These are phyloP conservation scores for Aureobasidium sp. DNA, from an alignment of 2,329 filamentous ascomycete species.

Conservation along the genomic window DNA sequence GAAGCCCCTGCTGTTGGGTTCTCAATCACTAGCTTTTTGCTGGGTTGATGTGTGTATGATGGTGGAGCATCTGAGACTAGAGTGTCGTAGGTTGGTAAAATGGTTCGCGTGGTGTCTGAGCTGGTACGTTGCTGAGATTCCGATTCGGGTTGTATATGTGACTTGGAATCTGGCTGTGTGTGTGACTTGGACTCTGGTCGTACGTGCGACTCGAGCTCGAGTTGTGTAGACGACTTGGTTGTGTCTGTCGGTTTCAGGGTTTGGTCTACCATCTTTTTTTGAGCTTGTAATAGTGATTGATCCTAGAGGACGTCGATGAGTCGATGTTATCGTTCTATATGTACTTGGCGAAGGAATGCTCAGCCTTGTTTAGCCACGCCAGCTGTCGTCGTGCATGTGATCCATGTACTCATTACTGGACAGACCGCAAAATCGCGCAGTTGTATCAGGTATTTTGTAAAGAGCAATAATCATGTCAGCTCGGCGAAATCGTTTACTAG, in stretches of 20 bases:
- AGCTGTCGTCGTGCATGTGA: not conserved
- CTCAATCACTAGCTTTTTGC: not conserved
- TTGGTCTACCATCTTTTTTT: not conserved
- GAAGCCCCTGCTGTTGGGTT: slow-evolving; percentile 1
- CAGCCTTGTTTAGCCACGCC: not conserved
- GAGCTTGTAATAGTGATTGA: too few species aligned
- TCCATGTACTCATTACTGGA: not conserved
- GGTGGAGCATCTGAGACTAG: not conserved
- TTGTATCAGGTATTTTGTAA: too few species aligned
- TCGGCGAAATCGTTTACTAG: too few species aligned
- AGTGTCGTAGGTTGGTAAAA: not conserved
- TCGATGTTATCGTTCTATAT: not conserved
- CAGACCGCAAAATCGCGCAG: too few species aligned
- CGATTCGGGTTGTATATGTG: not conserved
- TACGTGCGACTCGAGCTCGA: not conserved
- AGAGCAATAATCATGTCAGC: too few species aligned
- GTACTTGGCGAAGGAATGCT: not conserved
- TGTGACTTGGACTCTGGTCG: not conserved
- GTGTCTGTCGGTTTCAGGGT: too few species aligned
- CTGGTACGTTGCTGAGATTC: not conserved
- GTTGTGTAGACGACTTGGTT: too few species aligned
- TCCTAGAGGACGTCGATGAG: too few species aligned
- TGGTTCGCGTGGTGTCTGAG: not conserved
- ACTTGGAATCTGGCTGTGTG: not conserved
- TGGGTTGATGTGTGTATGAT: not conserved